Conservation (phyloP, 768 basidiomycete species). For the Tulasnella sp. region DNA sequence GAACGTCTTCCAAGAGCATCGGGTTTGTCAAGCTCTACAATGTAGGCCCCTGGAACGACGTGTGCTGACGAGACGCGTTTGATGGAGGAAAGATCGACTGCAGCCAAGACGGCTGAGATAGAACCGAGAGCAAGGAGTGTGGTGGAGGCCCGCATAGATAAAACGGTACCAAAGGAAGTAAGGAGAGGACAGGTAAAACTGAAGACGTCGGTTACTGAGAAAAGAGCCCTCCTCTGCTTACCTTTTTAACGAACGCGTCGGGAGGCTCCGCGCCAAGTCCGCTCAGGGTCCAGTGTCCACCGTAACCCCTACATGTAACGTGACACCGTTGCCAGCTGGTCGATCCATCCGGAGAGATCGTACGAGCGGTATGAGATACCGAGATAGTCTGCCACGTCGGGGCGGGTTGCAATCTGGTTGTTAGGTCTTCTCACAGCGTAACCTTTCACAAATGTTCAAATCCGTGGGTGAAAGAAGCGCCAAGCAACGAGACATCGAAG, state of each 20-base stretch:
- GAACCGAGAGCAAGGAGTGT: slow-evolving; percentile 56
- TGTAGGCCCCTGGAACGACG: slow-evolving; percentile 51
- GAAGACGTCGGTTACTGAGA: slow-evolving; percentile 6
- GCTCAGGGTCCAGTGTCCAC: neutral
- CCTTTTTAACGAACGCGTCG: neutral
- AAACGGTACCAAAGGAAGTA: slow-evolving; percentile 46
- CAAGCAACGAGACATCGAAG: neutral
- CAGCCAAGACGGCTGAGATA: slow-evolving; percentile 26
- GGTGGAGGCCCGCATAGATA: slow-evolving; percentile 61
- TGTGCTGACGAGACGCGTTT: slow-evolving; percentile 42
- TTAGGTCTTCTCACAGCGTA: neutral
- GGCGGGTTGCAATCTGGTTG: neutral
- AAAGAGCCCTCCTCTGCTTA: neutral
- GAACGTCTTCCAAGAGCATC: slow-evolving; percentile 36
- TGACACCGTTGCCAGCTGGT: neutral
- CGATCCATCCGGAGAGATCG: neutral
- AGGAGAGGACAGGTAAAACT: slow-evolving; percentile 18
- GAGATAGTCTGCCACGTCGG: neutral
- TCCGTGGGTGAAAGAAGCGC: neutral
- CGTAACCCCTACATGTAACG: neutral
- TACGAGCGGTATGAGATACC: neutral
- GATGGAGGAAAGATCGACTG: slow-evolving; percentile 40
- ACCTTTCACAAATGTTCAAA: neutral
- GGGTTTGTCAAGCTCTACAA: slow-evolving; percentile 52
- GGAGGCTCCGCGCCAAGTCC: neutral